Evolutionary conservation across 768 basidiomycete genomes (phyloP).

Genomic region (Lentinula boryana): DNA sequence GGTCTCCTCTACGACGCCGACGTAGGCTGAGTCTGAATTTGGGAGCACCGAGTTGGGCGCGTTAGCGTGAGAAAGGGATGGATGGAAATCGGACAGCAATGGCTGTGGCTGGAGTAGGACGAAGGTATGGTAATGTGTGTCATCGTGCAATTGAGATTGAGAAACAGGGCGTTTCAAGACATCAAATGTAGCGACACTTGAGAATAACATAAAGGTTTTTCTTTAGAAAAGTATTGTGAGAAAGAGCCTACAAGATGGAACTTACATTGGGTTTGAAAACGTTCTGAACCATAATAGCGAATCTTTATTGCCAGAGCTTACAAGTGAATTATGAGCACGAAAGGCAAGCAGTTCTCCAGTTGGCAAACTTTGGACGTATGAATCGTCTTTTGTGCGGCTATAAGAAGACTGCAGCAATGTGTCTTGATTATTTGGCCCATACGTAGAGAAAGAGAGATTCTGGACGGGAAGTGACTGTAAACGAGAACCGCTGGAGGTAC

Average conservation of each 20-base stretch:
- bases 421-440: conserved; percentile 90
- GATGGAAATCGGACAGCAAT: conserved; percentile 66
- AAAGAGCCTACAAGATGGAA: conserved; percentile 39
- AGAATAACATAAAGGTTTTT: background rate
- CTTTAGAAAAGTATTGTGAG: background rate
- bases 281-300: conserved; percentile 51
- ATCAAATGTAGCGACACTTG: conserved; percentile 83
- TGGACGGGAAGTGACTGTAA: conserved; percentile 45
- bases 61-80: conserved; percentile 31
- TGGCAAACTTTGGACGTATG: conserved; percentile 76
- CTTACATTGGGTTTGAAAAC: conserved; percentile 68
- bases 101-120: conserved; percentile 86
- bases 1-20: conserved; percentile 69
- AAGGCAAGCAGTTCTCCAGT: conserved; percentile 78
- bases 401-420: conserved; percentile 67
- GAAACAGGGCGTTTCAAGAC: conserved; percentile 40
- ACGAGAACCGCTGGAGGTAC: conserved; percentile 11
- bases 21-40: conserved; percentile 64
- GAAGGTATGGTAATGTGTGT: conserved; percentile 42
- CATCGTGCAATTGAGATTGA: background rate
- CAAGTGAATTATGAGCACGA: conserved; percentile 27
- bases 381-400: conserved; percentile 68
- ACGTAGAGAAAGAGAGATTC: conserved; percentile 84
- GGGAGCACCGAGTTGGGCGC: conserved; percentile 22
- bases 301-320: conserved; percentile 15